A percentile compares a stretch with the other conserved stretches of the same genome.
These are phyloP conservation scores for Trichoderma koningii DNA, from an alignment of 2,329 filamentous ascomycete genomes.

Conservation along the genomic window DNA sequence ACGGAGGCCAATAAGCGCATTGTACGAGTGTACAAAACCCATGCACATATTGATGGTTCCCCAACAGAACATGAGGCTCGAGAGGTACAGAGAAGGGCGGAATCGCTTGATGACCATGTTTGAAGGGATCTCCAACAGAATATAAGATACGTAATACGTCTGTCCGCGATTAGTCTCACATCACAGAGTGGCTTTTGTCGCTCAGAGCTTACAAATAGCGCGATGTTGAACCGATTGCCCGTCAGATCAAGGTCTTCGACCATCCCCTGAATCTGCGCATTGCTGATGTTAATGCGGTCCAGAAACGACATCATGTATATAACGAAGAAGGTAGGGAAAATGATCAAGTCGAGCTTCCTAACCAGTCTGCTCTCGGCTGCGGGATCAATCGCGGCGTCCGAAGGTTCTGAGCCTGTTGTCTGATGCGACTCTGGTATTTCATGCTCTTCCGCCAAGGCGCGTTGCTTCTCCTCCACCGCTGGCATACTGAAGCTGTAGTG, in stretches of 20 bases:
- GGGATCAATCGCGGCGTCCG: slow-evolving; percentile 35
- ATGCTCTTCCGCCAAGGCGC: not conserved
- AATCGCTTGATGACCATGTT: slow-evolving; percentile 59
- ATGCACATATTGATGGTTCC: slow-evolving; percentile 48
- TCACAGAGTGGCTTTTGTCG: not conserved
- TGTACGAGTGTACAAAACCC: slow-evolving; percentile 54
- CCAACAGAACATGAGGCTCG: slow-evolving; percentile 58
- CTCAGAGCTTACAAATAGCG: slow-evolving; percentile 38
- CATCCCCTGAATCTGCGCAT: slow-evolving; percentile 50
- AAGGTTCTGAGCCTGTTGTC: not conserved
- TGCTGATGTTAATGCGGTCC: slow-evolving; percentile 50
- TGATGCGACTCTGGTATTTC: not conserved
- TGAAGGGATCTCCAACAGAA: slow-evolving; percentile 56
- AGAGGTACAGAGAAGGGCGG: slow-evolving; percentile 55
- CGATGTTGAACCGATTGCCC: slow-evolving; percentile 48
- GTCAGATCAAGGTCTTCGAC: slow-evolving; percentile 45
- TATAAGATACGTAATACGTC: slow-evolving; percentile 46
- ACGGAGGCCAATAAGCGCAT: slow-evolving; percentile 52
- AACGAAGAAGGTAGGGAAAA: slow-evolving; percentile 46
- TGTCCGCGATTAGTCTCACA: not conserved
- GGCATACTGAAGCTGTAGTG: not conserved
- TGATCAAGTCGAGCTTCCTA: slow-evolving; percentile 45
- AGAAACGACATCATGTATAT: slow-evolving; percentile 38
- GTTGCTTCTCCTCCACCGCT: slow-evolving; percentile 1
- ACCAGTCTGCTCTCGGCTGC: slow-evolving; percentile 42